Conservation (phyloP, 768 basidiomycete species). For the Mycena floridula region DNA sequence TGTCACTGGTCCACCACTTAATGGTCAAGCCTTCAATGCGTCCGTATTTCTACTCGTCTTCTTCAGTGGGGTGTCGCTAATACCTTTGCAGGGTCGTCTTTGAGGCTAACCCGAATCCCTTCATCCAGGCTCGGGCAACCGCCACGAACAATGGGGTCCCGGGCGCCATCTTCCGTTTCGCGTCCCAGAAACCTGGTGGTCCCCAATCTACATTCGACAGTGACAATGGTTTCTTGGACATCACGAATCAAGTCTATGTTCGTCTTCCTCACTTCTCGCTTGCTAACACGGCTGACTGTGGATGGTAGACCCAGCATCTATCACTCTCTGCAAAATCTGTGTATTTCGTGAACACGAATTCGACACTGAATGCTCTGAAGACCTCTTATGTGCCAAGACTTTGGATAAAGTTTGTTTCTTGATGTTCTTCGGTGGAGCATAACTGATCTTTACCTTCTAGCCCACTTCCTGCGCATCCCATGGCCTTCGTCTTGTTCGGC, state of each 20-base stretch:
- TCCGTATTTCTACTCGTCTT: slow-evolving; percentile 16
- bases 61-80: background rate
- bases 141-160: slow-evolving; percentile 49
- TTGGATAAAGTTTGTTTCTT: slow-evolving; percentile 47
- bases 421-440: background rate
- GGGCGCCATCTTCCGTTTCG: slow-evolving; percentile 52
- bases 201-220: slow-evolving; percentile 39
- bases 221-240: slow-evolving; percentile 44
- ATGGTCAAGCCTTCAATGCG: slow-evolving; percentile 57
- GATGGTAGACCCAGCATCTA: slow-evolving; percentile 48
- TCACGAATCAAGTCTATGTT: slow-evolving; percentile 48
- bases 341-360: slow-evolving; percentile 46
- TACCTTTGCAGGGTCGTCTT: slow-evolving; percentile 12
- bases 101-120: slow-evolving; percentile 30
- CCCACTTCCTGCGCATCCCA: slow-evolving; percentile 42
- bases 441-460: slow-evolving; percentile 24
- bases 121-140: slow-evolving; percentile 44
- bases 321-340: slow-evolving; percentile 48
- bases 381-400: slow-evolving; percentile 42
- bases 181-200: slow-evolving; percentile 35
- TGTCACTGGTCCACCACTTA: slow-evolving; percentile 38
- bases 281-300: slow-evolving; percentile 1
- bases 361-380: slow-evolving; percentile 30
- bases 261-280: slow-evolving; percentile 13
- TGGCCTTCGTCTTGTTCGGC: slow-evolving; percentile 41